Evolutionary conservation across 768 basidiomycete species (phyloP), one percentile per base, ranked within the genome.

Genomic region (Phlebiopsis flavidoalba): DNA sequence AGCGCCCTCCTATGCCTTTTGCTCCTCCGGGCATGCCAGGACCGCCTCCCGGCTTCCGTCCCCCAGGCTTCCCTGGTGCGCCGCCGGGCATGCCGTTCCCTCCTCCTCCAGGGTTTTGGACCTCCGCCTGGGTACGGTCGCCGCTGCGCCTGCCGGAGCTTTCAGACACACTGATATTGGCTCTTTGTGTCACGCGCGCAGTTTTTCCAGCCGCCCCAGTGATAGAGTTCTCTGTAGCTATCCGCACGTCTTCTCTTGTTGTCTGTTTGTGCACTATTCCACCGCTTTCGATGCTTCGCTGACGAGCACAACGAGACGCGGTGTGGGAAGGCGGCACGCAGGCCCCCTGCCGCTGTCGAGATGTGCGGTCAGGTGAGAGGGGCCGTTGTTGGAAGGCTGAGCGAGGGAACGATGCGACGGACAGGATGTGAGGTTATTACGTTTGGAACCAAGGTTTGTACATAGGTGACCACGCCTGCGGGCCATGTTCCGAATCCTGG

Each of bases 31-130:
- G 90, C 19, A 91, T 94, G 91, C 84, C 88, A 26, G 91, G 90
- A 12, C 85, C 89, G 37, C 93, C 93, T 46, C 91, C 91, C 52
- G 91, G 91, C 58, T 92, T 92, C 80, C 79, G 88, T 55, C 89
- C 91, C 24, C 89, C 88, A 54, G 89, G 91, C 50, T 89, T 91
- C 79, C 89, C 90, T 53, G 67, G 63, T 43, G 69, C 62, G 7
- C 69, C 69, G 57, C 86, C 87, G 24, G 88, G 89, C 55, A 86
- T 87, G 82, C 83, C 87, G 14, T 90, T 90, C 76, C 82, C 85
- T 56, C 89, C 91, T 47, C 90, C 91, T 49, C 87, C 90, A 56
- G 90, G 90, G 11, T 91, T n/a, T 93, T 71, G 82, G 87, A 1
- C 88, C 90, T 64, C 91, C 92, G 60, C 90, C 92, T 66, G 91